Base-by-base conservation (phyloP, 2,329 filamentous ascomycete genomes). In the Hypoxylon sp. region DNA sequence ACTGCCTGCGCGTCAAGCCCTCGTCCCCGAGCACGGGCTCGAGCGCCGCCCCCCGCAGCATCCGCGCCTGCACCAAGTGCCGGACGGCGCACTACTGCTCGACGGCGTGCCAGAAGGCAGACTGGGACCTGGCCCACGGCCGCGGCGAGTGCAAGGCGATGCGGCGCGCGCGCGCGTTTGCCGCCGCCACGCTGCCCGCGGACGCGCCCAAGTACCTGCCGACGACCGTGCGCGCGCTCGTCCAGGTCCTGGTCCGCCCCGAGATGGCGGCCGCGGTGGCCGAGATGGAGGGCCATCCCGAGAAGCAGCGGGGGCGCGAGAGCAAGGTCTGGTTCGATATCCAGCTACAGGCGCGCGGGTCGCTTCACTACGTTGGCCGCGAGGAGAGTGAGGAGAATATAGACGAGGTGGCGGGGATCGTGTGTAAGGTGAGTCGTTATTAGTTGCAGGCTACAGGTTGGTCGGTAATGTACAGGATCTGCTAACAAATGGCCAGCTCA, bases 31-130 rank as follows among this genome's bases (percentile, higher is more conserved):
- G 67, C 20, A 48, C 58, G 26, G 11, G 15, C 15, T 39, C 30
- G 37, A 19, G 10, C 20, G 34, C 8, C 2, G 1, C 19, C 5
- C 26, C 20, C 37, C 48, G 41, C 28, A 34, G 39, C 52, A 71
- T 75, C 17, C 72, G 72, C 22, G 78, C 80, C 20, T 89, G 87
- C 74, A 81, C 82, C 0, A 82, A 79, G 50, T 89, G 87, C 76
- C 80, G 78, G 26, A 78, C 81, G 1, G 80, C 81, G 3, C 79
- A 77, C 24, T 89, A 89, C 78, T 89, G 87, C 76, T 78, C 79
- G 52, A 58, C 76, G 6, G 67, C 72, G 4, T 89, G 87, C 75
- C 87, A 89, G 75, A 76, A 77, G 22, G 76, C 79, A 1, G 81
- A 85, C 71, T 89, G 87, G 86, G 73, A 74, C 6, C 72, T 73